These are phyloP conservation scores for Filobasidium uniguttulatum DNA, from an alignment of 1,284 basidiomycete genomes.

Conservation along the genomic window DNA sequence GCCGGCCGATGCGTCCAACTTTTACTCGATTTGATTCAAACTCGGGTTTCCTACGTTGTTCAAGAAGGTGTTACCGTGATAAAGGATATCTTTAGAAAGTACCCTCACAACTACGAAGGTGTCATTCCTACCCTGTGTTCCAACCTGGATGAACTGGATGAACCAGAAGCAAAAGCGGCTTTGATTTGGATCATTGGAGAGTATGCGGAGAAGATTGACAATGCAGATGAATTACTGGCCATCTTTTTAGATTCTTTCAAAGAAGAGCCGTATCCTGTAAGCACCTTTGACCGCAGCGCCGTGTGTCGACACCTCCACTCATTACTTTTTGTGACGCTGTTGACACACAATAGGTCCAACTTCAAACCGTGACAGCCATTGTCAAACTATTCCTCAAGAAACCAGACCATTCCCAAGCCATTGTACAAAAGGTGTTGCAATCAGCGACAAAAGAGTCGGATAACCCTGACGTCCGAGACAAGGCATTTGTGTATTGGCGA, in stretches of 20 bases:
- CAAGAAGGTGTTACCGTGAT: slow-evolving; percentile 96
- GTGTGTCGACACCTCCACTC: no score
- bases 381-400: slow-evolving; percentile 97
- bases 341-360: slow-evolving; percentile 57
- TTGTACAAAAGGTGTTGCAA: slow-evolving; percentile 91
- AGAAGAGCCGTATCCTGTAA: slow-evolving; percentile 68
- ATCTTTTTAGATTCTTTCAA: slow-evolving; percentile 82
- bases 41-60: slow-evolving; percentile 89
- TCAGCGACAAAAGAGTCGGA: slow-evolving; percentile 96
- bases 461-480: slow-evolving; percentile 89
- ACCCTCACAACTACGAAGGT: slow-evolving; percentile 91
- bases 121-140: slow-evolving; percentile 87
- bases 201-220: slow-evolving; percentile 90
- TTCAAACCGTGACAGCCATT: slow-evolving; percentile 83
- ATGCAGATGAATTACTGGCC: slow-evolving; percentile 86
- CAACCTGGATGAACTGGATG: slow-evolving; percentile 81
- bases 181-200: slow-evolving; percentile 99
- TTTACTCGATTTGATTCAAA: slow-evolving; percentile 75
- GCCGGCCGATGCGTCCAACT: slow-evolving; percentile 82
- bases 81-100: slow-evolving; percentile 91
- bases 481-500: slow-evolving; percentile 93
- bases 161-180: slow-evolving; percentile 89
- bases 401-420: slow-evolving; percentile 70
- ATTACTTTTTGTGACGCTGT: neutral
- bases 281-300: slow-evolving; percentile 22